phyloP scores from a whole-genome alignment of 371 early-diverging fungal species.

The Rhizopus arrhizus region DNA sequence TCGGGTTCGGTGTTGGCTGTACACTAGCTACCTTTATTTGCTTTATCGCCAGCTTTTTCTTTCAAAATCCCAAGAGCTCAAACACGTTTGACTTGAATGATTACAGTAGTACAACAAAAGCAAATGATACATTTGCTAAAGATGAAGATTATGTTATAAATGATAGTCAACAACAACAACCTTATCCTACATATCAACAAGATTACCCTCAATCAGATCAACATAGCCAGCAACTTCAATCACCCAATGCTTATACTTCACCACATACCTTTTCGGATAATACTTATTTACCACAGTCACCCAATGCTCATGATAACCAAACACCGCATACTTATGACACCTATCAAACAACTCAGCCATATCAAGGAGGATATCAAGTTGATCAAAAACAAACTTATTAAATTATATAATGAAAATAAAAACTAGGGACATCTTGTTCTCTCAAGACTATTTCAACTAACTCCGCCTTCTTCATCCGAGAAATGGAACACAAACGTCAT shows the following conservation, averaged over 20 bases:
- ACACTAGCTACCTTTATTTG: constrained; percentile 23
- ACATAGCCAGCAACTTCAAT: background rate
- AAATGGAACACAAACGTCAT: too few relatives aligned
- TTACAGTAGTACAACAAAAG: background rate
- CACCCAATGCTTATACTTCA: background rate
- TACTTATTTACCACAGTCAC: background rate
- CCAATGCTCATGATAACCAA: background rate
- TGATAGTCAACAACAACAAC: too few relatives aligned
- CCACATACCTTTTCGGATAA: background rate
- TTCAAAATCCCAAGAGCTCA: background rate
- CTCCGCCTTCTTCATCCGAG: too few relatives aligned
- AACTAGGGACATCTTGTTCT: too few relatives aligned
- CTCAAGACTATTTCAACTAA: too few relatives aligned
- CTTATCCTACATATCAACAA: too few relatives aligned
- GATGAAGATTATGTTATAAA: background rate
- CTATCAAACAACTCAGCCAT: background rate
- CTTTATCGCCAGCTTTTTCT: constrained; percentile 26
- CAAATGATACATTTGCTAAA: background rate
- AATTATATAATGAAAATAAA: too few relatives aligned
- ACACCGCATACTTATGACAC: background rate
- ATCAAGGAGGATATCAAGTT: background rate
- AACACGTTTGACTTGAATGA: constrained; percentile 2
- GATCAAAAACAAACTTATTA: too few relatives aligned
- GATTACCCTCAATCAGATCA: background rate
- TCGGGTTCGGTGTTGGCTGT: constrained; percentile 30